These are phyloP conservation scores for Tricholoma hemisulphureum DNA, from an alignment of 768 basidiomycete genomes.

Conservation along the genomic window DNA sequence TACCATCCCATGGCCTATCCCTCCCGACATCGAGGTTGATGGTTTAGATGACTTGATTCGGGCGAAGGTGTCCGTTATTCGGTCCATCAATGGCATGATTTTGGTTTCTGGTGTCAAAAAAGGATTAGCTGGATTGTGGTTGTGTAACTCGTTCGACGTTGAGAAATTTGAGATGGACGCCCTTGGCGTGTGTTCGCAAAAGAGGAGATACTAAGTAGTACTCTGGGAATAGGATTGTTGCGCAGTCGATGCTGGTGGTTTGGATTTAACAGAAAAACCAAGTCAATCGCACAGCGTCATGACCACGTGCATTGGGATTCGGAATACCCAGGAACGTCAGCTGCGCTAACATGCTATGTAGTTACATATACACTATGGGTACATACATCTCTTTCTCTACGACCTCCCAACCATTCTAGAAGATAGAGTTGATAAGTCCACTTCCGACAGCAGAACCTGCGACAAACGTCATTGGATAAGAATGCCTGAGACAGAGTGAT, in stretches of 20 bases:
- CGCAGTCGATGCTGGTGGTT: neutral
- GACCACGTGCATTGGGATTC: neutral
- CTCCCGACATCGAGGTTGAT: slow-evolving; percentile 45
- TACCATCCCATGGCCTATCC: slow-evolving; percentile 62
- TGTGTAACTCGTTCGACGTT: neutral
- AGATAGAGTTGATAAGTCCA: slow-evolving; percentile 49
- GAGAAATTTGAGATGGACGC: neutral
- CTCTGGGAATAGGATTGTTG: neutral
- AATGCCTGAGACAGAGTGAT: neutral
- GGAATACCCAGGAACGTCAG: too few species aligned
- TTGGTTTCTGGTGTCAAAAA: neutral
- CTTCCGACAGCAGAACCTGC: slow-evolving; percentile 49
- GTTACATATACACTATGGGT: too few species aligned
- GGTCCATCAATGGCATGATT: slow-evolving; percentile 57
- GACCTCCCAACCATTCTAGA: too few species aligned
- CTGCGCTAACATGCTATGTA: too few species aligned
- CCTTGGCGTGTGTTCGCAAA: too few species aligned
- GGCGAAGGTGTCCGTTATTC: slow-evolving; percentile 49
- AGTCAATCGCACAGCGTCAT: neutral
- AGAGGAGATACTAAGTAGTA: too few species aligned
- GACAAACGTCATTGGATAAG: neutral
- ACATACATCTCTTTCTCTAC: too few species aligned
- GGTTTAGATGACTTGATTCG: slow-evolving; percentile 41
- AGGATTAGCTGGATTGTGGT: neutral
- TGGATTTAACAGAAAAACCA: neutral